Percentiles rank a stretch among this genome's conserved stretches.
Conservation (phyloP, 1,284 basidiomycete genomes). For the Coniferiporia sulphurascens region DNA sequence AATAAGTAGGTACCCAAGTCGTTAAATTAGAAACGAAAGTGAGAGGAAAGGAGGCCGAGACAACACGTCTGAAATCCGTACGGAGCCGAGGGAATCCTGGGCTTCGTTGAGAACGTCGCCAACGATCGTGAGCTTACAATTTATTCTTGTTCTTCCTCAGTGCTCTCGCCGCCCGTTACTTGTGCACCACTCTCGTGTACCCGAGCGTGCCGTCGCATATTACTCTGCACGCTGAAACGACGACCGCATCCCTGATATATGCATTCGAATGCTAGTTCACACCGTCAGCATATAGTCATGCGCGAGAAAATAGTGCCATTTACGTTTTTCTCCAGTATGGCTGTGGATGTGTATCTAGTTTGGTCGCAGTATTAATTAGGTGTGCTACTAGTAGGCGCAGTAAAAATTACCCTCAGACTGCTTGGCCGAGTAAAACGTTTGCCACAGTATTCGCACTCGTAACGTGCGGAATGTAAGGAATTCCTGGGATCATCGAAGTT, state of each 20-base stretch:
- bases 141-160: conserved; percentile 43
- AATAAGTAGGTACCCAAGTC: too few species aligned
- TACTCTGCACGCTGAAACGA: conserved; percentile 80
- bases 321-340: conserved; percentile 82
- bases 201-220: conserved; percentile 80
- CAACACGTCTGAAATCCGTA: not conserved
- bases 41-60: not conserved
- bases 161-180: conserved; percentile 34
- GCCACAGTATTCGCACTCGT: conserved; percentile 72
- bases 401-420: conserved; percentile 60
- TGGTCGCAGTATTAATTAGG: not conserved
- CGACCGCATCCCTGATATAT: conserved; percentile 71
- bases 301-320: conserved; percentile 30
- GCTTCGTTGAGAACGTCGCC: not conserved
- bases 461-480: conserved; percentile 42
- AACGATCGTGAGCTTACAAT: conserved; percentile 3
- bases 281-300: not conserved
- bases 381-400: not conserved
- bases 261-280: conserved; percentile 61
- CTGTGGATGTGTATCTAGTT: conserved; percentile 76
- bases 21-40: not conserved
- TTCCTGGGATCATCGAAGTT: conserved; percentile 23
- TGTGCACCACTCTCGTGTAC: conserved; percentile 47
- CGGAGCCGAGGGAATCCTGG: not conserved
- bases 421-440: conserved; percentile 80